phyloP scores from a whole-genome alignment of 2,329 filamentous ascomycete genomes.

The Trichophyton verrucosum region DNA sequence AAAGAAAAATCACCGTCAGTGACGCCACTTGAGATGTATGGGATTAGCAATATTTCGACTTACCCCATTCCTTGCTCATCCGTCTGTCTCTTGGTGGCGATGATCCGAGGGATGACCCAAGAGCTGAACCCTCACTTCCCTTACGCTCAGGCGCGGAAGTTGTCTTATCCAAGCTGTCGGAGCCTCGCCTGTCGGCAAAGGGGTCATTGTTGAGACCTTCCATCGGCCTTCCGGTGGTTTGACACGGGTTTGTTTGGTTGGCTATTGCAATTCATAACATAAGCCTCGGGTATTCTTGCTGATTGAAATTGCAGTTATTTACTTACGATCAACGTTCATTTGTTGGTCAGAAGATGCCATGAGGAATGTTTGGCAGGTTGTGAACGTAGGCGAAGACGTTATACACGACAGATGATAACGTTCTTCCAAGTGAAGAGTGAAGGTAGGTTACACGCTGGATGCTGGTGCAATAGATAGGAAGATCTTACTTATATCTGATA shows the following conservation, averaged over 20 bases:
- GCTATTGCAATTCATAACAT: neutral
- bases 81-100: constrained; percentile 20
- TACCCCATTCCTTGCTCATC: constrained; percentile 27
- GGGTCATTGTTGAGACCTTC: neutral
- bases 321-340: constrained; percentile 1
- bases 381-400: neutral
- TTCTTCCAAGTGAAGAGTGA: neutral
- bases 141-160: neutral
- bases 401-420: neutral
- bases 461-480: neutral
- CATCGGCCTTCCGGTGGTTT: neutral
- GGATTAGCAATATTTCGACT: neutral
- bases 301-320: neutral
- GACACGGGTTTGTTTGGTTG: neutral
- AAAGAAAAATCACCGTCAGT: neutral
- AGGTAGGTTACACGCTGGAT: neutral
- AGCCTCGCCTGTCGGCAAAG: neutral
- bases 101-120: neutral
- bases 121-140: neutral
- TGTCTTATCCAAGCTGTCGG: neutral
- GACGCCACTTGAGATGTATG: too few relatives aligned
- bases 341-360: neutral
- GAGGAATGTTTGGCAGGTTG: neutral
- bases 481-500: neutral
- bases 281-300: neutral